phyloP scores from a whole-genome alignment of 1,284 basidiomycete genomes.

The Bondarzewia mesenterica region DNA sequence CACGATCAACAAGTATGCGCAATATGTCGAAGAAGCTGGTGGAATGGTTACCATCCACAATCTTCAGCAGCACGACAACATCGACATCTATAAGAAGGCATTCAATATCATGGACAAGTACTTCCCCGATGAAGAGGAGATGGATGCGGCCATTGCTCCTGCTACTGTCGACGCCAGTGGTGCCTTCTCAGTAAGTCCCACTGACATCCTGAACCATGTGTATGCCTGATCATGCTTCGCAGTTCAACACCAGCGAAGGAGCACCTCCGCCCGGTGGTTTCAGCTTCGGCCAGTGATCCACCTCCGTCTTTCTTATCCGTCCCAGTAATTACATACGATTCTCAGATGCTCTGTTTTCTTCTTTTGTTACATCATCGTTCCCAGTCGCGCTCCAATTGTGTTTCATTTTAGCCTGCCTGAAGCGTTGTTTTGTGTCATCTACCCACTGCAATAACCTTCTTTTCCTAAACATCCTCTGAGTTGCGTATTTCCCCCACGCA shows the following conservation, averaged over 20 bases:
- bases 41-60: slow-evolving; percentile 99
- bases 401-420: neutral
- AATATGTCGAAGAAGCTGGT: slow-evolving; percentile 95
- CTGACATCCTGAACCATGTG: slow-evolving; percentile 6
- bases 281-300: slow-evolving; percentile 65
- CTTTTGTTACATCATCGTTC: slow-evolving; percentile 7
- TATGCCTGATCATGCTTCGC: slow-evolving; percentile 8
- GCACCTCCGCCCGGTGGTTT: slow-evolving; percentile 94
- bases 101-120: slow-evolving; percentile 99
- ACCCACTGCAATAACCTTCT: neutral
- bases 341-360: slow-evolving; percentile 4
- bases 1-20: slow-evolving; percentile 87
- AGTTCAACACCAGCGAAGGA: slow-evolving; percentile 77
- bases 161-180: slow-evolving; percentile 84
- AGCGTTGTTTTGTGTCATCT: slow-evolving; percentile 1
- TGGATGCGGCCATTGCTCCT: slow-evolving; percentile 71
- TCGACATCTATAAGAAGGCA: slow-evolving; percentile 99
- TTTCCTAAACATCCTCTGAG: neutral
- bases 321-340: neutral
- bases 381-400: slow-evolving; percentile 1
- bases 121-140: slow-evolving; percentile 84
- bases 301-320: slow-evolving; percentile 5
- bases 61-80: slow-evolving; percentile 98
- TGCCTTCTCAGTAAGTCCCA: slow-evolving; percentile 77
- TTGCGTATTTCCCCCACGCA: neutral